These are phyloP conservation scores for Fusarium nodosum DNA, from an alignment of 2,329 filamentous ascomycete genomes.

Conservation along the genomic window DNA sequence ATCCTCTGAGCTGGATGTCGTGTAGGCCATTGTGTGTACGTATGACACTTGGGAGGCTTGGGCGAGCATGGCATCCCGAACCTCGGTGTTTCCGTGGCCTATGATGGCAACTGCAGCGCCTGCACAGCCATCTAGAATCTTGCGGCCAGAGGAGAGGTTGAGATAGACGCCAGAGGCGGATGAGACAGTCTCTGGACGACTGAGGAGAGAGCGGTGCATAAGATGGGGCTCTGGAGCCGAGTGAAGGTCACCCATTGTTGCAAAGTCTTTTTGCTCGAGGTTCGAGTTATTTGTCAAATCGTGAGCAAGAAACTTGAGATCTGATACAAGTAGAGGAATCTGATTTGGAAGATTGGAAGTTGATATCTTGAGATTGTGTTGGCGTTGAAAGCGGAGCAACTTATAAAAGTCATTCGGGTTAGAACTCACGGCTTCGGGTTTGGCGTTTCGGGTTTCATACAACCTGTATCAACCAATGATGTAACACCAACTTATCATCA, in stretches of 20 bases:
- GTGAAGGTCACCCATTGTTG: constrained; percentile 17
- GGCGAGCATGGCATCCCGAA: constrained; percentile 69
- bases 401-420: constrained; percentile 25
- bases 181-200: constrained; percentile 54
- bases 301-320: background rate
- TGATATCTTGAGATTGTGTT: background rate
- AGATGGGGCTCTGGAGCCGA: constrained; percentile 40
- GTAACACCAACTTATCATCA: background rate
- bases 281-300: fast-evolving
- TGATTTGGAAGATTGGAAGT: fast-evolving
- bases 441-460: constrained; percentile 18
- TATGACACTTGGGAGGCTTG: constrained; percentile 72
- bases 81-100: constrained; percentile 74
- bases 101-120: constrained; percentile 72
- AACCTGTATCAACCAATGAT: no score
- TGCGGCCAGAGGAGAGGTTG: constrained; percentile 51
- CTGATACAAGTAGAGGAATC: fast-evolving
- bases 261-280: background rate
- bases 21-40: constrained; percentile 50
- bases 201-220: constrained; percentile 54
- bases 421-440: constrained; percentile 6
- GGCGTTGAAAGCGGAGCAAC: constrained; percentile 10
- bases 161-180: constrained; percentile 59
- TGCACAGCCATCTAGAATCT: constrained; percentile 77
- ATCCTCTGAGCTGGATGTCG: constrained; percentile 65